Conservation (phyloP, 2,329 filamentous ascomycete genomes). For the Cercospora zeae-maydis region DNA sequence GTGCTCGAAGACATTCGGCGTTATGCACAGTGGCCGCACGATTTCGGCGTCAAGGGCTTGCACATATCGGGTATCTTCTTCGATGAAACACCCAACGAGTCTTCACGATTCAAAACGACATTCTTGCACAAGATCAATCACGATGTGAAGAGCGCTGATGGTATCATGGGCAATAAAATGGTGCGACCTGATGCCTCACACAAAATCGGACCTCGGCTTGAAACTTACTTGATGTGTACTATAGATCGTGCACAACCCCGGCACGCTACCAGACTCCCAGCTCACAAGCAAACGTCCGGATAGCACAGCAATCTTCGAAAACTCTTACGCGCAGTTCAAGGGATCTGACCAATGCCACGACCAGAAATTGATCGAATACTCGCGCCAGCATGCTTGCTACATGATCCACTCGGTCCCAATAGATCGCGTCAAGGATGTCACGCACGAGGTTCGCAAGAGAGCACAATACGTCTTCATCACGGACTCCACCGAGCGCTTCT, state of each 20-base stretch:
- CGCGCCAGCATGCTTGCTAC: slow-evolving; percentile 15
- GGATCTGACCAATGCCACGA: slow-evolving; percentile 5
- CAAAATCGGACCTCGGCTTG: neutral
- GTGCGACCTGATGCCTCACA: neutral
- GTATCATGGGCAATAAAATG: slow-evolving; percentile 7
- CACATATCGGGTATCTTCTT: slow-evolving; percentile 30
- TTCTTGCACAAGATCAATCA: slow-evolving; percentile 19
- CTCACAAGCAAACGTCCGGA: slow-evolving; percentile 15
- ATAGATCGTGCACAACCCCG: slow-evolving; percentile 25
- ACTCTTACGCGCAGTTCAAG: slow-evolving; percentile 14
- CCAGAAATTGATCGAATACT: slow-evolving; percentile 6
- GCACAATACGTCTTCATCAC: slow-evolving; percentile 25
- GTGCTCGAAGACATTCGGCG: slow-evolving; percentile 26
- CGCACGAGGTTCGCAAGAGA: slow-evolving; percentile 17
- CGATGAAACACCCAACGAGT: slow-evolving; percentile 28
- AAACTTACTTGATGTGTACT: slow-evolving; percentile 5
- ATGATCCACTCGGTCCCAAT: slow-evolving; percentile 22
- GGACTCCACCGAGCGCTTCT: slow-evolving; percentile 16
- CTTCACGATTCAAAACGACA: slow-evolving; percentile 12
- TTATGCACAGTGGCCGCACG: slow-evolving; percentile 28
- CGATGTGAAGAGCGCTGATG: slow-evolving; percentile 12
- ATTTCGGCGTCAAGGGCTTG: slow-evolving; percentile 20
- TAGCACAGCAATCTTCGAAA: slow-evolving; percentile 20
- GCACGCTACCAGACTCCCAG: slow-evolving; percentile 18
- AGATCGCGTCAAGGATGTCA: slow-evolving; percentile 12